Evolutionary conservation across 192 early-diverging fungal species (phyloP).

Genomic region (Coemansia sp.): DNA sequence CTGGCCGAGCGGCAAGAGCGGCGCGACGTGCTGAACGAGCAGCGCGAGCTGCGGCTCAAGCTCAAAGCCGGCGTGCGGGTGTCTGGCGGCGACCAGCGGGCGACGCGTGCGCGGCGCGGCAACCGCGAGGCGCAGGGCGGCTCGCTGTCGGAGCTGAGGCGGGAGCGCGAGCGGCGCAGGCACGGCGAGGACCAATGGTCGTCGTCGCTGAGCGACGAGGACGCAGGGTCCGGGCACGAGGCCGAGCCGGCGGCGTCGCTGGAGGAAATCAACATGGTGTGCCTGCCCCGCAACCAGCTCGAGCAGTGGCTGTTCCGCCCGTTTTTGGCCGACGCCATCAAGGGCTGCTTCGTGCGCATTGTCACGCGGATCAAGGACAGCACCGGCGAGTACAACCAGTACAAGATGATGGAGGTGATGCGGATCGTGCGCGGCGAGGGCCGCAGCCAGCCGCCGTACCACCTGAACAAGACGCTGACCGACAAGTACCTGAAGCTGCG

Average conservation of each 20-base stretch:
- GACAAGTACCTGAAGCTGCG: conserved; percentile 63
- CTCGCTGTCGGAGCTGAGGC: conserved; percentile 55
- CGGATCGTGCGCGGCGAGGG: conserved; percentile 55
- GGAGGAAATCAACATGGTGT: conserved; percentile 61
- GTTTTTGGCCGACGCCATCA: conserved; percentile 63
- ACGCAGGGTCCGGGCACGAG: conserved; percentile 17
- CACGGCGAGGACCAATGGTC: conserved; percentile 26
- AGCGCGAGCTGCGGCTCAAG: conserved; percentile 25
- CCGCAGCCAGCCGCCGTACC: conserved; percentile 57
- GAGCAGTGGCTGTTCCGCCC: conserved; percentile 70
- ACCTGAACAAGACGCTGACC: conserved; percentile 57
- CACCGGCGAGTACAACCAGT: conserved; percentile 57
- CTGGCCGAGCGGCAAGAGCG: conserved; percentile 70
- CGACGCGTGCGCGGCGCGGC: conserved; percentile 4
- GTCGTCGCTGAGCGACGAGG: conserved; percentile 34
- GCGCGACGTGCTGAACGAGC: conserved; percentile 43
- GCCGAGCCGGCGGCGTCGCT: conserved; percentile 42
- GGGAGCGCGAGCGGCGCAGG: conserved; percentile 50
- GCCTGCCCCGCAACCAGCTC: conserved; percentile 60
- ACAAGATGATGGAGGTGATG: conserved; percentile 58
- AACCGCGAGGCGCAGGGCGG: conserved; percentile 3
- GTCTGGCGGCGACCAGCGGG: background rate
- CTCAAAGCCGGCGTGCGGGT: background rate
- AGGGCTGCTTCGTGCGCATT: conserved; percentile 66
- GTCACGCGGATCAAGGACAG: conserved; percentile 38